Conservation (phyloP, 1,284 basidiomycete species). For the Leccinum pachyderme region DNA sequence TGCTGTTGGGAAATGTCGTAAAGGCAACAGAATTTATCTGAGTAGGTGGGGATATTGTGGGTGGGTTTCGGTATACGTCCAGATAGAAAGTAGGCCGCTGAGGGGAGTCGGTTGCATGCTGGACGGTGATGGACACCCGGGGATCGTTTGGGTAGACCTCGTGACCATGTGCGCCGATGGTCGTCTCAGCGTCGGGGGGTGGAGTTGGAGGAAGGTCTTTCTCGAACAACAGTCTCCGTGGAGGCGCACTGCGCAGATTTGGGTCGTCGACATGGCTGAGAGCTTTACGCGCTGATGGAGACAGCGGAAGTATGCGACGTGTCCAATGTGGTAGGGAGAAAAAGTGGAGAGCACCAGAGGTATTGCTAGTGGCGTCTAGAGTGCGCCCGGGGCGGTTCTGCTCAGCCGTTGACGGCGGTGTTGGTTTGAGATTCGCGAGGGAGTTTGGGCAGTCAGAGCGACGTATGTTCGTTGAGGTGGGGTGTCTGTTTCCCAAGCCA, state of each 20-base stretch:
- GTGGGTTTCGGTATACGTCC: slow-evolving; percentile 24
- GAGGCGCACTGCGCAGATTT: neutral
- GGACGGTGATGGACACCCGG: slow-evolving; percentile 20
- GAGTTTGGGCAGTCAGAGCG: slow-evolving; percentile 11
- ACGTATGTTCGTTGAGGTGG: slow-evolving; percentile 19
- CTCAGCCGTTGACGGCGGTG: slow-evolving; percentile 1
- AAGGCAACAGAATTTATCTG: slow-evolving; percentile 26
- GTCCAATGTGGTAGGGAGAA: slow-evolving; percentile 67
- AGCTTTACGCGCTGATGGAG: neutral
- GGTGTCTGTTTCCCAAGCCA: slow-evolving; percentile 27
- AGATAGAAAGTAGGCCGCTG: slow-evolving; percentile 20
- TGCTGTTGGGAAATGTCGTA: slow-evolving; percentile 15
- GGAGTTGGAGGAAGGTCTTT: slow-evolving; percentile 70
- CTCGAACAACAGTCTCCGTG: slow-evolving; percentile 43
- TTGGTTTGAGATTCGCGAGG: slow-evolving; percentile 8
- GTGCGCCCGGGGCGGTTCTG: slow-evolving; percentile 1
- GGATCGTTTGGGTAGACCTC: slow-evolving; percentile 11
- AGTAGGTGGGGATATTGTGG: slow-evolving; percentile 13
- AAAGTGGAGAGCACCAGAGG: slow-evolving; percentile 43
- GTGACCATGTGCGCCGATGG: neutral
- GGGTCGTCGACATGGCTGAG: neutral
- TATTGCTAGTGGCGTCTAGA: slow-evolving; percentile 1
- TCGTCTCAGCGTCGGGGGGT: slow-evolving; percentile 3
- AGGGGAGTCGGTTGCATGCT: slow-evolving; percentile 12
- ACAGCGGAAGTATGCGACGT: slow-evolving; percentile 38